Base-by-base conservation (phyloP, 2,329 filamentous ascomycete genomes). In the Cercospora sesami region DNA sequence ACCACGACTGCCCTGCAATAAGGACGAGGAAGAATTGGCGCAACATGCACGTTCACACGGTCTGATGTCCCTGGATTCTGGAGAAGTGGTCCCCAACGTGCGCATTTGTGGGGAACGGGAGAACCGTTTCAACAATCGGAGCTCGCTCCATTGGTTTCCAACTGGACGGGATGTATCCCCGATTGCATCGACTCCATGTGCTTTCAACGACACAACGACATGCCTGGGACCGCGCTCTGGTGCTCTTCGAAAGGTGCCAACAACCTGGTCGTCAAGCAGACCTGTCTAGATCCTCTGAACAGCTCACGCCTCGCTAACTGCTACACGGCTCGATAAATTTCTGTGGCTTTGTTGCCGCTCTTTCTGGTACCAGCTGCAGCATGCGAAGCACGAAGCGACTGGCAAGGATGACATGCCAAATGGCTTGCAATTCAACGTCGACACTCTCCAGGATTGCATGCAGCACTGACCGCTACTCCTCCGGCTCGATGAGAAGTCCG, bases 1-100 rank as follows among this genome's bases (percentile, higher is more conserved):
- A 58, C 53, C 23, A 58, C 53, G 53, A 58, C 26, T 59, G 28
- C 55, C 55, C 55, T 59, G 55, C 55, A 59, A n/a, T 7, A 55
- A 55, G 36, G 36, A n/a, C 6, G 36, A 42, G 16, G 36, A 42
- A 42, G 16, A 28, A 55, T 28, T n/a, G 48, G 48, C 48, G 21
- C 48, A 55, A 16, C 23, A 55, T 23, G 23, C 26, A 14, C 23
- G 12, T 28, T 55, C 48, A 30, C 48, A 55, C 14, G 10, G 14
- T 26, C 23, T 9, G 9, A 16, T n/a, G 48, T 55, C 48, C 48
- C 21, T 55, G 21, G 21, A 26, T 21, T 53, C 48, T 26, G 48
- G 48, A 53, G 48, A 28, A 53, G 48, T 53, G 48, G 48, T 53
- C 48, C 18, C 48, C 10, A 55, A 55, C 12, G 48, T 14, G 14